A percentile compares a stretch with the other conserved stretches of the same genome.
These are phyloP conservation scores for Oryza meridionalis DNA, from an alignment of 176 grass and related monocot species.

Conservation along the genomic window DNA sequence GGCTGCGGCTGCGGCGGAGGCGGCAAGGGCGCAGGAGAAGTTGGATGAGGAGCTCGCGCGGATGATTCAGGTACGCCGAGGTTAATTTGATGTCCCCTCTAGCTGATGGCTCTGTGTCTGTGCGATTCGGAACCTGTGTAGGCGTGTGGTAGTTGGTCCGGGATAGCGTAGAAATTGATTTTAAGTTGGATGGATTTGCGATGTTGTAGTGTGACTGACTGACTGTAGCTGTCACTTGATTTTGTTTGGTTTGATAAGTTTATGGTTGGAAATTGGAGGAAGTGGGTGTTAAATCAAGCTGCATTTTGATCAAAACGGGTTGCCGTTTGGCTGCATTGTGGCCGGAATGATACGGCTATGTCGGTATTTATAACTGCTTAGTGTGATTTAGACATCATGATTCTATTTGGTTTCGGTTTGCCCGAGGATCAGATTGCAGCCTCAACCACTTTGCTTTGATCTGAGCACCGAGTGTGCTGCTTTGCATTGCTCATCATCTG, in stretches of 20 bases:
- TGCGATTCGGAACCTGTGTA: background rate
- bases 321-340: slow-evolving; percentile 7
- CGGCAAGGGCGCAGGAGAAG: slow-evolving; percentile 47
- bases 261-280: background rate
- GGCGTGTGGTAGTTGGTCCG: background rate
- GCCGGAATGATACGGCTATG: slow-evolving; percentile 3
- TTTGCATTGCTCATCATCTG: background rate
- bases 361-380: slow-evolving; percentile 1
- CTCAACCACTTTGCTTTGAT: background rate
- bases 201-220: background rate
- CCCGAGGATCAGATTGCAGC: background rate
- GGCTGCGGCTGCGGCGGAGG: slow-evolving; percentile 15
- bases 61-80: slow-evolving; percentile 59
- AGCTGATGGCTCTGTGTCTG: background rate
- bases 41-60: slow-evolving; percentile 81
- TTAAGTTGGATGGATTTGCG: background rate
- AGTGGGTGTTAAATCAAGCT: background rate
- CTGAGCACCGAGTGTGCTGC: background rate
- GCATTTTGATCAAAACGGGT: background rate
- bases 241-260: slow-evolving; percentile 2
- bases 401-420: slow-evolving; percentile 4
- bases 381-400: background rate
- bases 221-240: background rate
- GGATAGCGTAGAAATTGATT: background rate
- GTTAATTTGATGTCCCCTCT: background rate